A percentile compares a stretch with the other conserved stretches of the same genome.
These are phyloP conservation scores for Diversispora epigaea DNA, from an alignment of 192 early-diverging fungal species.

Conservation along the genomic window DNA sequence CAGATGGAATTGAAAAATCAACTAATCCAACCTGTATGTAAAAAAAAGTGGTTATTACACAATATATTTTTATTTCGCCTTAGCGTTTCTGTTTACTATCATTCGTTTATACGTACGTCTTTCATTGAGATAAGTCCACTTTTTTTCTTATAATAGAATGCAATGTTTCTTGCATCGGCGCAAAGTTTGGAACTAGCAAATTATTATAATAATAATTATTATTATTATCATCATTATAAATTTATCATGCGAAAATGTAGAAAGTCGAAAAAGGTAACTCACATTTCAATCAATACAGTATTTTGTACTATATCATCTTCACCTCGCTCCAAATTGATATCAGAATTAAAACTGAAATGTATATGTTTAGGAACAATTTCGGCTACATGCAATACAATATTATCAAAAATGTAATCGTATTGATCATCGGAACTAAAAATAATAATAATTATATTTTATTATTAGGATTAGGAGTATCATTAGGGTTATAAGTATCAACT, in stretches of 20 bases:
- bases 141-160: constrained; percentile 57
- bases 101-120: constrained; percentile 33
- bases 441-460: not conserved
- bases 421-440: constrained; percentile 36
- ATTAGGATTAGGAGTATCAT: not conserved
- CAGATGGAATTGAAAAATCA: constrained; percentile 46
- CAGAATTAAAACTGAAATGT: constrained; percentile 33
- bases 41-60: not conserved
- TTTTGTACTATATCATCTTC: constrained; percentile 33
- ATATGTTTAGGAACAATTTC: constrained; percentile 40
- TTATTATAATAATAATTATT: not conserved
- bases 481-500: not conserved
- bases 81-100: not conserved
- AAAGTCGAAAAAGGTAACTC: not conserved
- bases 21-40: constrained; percentile 41
- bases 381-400: constrained; percentile 40
- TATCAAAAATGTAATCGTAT: constrained; percentile 40
- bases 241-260: not conserved
- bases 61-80: not conserved
- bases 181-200: constrained; percentile 39
- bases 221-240: not conserved
- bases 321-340: constrained; percentile 35
- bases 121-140: constrained; percentile 47
- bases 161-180: constrained; percentile 57
- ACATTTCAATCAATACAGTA: constrained; percentile 18